phyloP scores from a whole-genome alignment of 2,329 filamentous ascomycete species.

The Aspergillus bombycis region DNA sequence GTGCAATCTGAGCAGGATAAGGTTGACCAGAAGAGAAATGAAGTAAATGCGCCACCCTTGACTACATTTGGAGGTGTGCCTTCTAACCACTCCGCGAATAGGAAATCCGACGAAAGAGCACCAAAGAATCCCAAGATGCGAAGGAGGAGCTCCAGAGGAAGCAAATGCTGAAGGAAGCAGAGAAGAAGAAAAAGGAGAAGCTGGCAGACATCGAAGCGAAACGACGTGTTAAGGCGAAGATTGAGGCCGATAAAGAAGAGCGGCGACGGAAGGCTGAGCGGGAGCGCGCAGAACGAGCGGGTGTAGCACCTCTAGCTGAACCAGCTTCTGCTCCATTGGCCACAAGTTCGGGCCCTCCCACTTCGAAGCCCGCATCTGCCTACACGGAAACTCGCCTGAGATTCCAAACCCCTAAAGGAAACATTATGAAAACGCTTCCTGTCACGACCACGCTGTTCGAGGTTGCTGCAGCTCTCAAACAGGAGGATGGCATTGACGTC shows the following conservation, averaged over 20 bases:
- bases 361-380: slow-evolving; percentile 67
- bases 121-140: slow-evolving; percentile 81
- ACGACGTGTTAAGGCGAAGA: slow-evolving; percentile 87
- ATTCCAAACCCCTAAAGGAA: slow-evolving; percentile 75
- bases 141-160: slow-evolving; percentile 89
- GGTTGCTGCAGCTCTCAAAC: slow-evolving; percentile 74
- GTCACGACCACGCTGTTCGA: slow-evolving; percentile 93
- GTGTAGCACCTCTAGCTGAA: slow-evolving; percentile 59
- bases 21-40: slow-evolving; percentile 80
- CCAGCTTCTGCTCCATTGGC: slow-evolving; percentile 48
- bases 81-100: slow-evolving; percentile 22
- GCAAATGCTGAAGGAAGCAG: slow-evolving; percentile 89
- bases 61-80: background rate
- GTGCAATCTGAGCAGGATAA: slow-evolving; percentile 72
- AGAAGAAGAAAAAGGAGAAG: slow-evolving; percentile 86
- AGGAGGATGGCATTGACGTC: slow-evolving; percentile 71
- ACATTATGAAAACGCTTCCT: slow-evolving; percentile 82
- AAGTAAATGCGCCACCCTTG: slow-evolving; percentile 54
- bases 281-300: slow-evolving; percentile 83
- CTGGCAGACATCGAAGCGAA: slow-evolving; percentile 81
- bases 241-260: slow-evolving; percentile 91
- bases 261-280: slow-evolving; percentile 81
- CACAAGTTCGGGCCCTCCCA: slow-evolving; percentile 51
- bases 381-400: slow-evolving; percentile 82
- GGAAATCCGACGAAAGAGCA: slow-evolving; percentile 81